phyloP scores from a whole-genome alignment of 345 rosid genomes.

The Zanthoxylum bungeanum region DNA sequence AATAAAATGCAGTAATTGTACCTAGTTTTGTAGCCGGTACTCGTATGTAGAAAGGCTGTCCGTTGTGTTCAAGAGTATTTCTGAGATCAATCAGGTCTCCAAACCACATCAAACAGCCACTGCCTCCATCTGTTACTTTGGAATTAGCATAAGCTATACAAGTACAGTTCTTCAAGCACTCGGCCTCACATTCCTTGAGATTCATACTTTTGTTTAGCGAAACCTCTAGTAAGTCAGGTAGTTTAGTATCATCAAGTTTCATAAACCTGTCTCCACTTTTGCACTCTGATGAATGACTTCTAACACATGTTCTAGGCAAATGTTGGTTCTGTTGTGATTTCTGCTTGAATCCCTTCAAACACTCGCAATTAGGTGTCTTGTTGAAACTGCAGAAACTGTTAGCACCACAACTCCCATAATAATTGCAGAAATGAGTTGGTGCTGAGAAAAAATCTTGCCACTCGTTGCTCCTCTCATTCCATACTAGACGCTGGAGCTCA shows the following conservation, averaged over 20 bases:
- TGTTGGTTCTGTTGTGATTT: not conserved
- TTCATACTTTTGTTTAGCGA: not conserved
- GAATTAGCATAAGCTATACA: not conserved
- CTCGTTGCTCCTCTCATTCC: not conserved
- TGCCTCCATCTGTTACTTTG: not conserved
- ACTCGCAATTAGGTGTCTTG: not conserved
- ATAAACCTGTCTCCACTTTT: not conserved
- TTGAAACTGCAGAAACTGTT: not conserved
- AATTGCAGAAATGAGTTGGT: not conserved
- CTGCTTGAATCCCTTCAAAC: not conserved
- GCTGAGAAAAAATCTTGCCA: not conserved
- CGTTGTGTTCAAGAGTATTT: not conserved
- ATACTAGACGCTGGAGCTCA: not conserved
- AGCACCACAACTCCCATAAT: not conserved
- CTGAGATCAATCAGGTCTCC: not conserved
- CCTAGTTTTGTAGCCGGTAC: not conserved
- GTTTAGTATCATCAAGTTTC: not conserved
- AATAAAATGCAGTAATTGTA: not conserved
- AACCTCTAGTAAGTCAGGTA: not conserved
- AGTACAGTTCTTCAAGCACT: not conserved
- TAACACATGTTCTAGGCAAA: not conserved
- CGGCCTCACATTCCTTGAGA: not conserved
- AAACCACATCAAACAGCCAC: not conserved
- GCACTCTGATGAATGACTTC: not conserved
- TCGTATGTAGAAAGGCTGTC: not conserved